Evolutionary conservation across 345 rosid genomes (phyloP).

Genomic region (Psidium guajava): DNA sequence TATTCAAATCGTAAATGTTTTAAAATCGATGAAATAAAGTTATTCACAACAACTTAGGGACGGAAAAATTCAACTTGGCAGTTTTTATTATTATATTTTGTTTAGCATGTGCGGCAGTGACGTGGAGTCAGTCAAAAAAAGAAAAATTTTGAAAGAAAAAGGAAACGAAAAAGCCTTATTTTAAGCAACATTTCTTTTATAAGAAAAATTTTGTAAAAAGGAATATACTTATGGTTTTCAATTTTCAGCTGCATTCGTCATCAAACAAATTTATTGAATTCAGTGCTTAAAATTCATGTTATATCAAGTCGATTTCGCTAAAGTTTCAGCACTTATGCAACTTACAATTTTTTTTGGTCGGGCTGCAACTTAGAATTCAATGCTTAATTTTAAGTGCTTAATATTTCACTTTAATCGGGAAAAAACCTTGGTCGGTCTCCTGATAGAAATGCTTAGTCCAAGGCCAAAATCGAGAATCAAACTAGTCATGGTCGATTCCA

Average conservation of each 20-base stretch:
- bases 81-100: too few relatives aligned
- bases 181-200: too few relatives aligned
- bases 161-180: too few relatives aligned
- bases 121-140: too few relatives aligned
- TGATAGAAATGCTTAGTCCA: not conserved
- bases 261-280: not conserved
- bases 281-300: not conserved
- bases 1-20: too few relatives aligned
- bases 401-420: not conserved
- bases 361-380: not conserved
- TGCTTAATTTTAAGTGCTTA: not conserved
- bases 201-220: too few relatives aligned
- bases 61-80: too few relatives aligned
- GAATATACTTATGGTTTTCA: too few relatives aligned
- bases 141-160: too few relatives aligned
- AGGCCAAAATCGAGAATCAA: not conserved
- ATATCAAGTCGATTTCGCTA: not conserved
- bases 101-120: too few relatives aligned
- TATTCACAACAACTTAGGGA: too few relatives aligned
- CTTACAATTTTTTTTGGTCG: not conserved
- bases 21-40: too few relatives aligned
- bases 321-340: not conserved
- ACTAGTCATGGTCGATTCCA: not conserved
- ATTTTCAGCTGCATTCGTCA: rapidly evolving
- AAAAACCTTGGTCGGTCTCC: not conserved